phyloP scores from a whole-genome alignment of 163 green algal species.

The Scenedesmus sp. region DNA sequence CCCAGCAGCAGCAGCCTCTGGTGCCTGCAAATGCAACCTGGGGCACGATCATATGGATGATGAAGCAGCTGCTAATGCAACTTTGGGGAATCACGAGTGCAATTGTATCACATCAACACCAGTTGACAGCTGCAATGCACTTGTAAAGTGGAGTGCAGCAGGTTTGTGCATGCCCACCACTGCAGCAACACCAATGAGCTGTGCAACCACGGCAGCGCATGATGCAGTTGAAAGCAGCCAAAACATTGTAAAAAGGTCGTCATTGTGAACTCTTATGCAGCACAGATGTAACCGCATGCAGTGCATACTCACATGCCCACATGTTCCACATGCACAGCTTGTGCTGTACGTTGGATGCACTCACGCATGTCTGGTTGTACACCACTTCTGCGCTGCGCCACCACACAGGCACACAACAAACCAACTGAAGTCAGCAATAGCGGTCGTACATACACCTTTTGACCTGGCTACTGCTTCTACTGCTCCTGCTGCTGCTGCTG shows the following conservation, averaged over 20 bases:
- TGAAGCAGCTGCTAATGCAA: background rate
- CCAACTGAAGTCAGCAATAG: no score
- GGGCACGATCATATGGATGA: background rate
- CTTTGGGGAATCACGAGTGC: background rate
- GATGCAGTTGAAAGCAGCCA: no score
- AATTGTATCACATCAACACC: background rate
- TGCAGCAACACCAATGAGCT: background rate
- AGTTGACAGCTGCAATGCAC: background rate
- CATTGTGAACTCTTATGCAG: no score
- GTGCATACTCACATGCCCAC: background rate
- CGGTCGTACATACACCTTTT: no score
- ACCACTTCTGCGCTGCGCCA: no score
- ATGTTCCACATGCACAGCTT: background rate
- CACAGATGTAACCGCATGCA: no score
- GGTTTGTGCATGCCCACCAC: background rate
- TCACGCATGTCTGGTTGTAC: no score
- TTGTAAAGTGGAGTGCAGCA: background rate
- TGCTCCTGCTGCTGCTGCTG: background rate
- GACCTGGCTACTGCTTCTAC: no score
- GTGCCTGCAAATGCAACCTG: background rate
- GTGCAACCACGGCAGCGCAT: background rate
- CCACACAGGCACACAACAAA: no score
- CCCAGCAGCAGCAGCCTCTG: conserved; percentile 23
- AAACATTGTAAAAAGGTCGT: no score
- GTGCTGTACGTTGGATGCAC: no score